Evolutionary conservation across 2,329 filamentous ascomycete species (phyloP).

Genomic region (Diaporthe sp.): DNA sequence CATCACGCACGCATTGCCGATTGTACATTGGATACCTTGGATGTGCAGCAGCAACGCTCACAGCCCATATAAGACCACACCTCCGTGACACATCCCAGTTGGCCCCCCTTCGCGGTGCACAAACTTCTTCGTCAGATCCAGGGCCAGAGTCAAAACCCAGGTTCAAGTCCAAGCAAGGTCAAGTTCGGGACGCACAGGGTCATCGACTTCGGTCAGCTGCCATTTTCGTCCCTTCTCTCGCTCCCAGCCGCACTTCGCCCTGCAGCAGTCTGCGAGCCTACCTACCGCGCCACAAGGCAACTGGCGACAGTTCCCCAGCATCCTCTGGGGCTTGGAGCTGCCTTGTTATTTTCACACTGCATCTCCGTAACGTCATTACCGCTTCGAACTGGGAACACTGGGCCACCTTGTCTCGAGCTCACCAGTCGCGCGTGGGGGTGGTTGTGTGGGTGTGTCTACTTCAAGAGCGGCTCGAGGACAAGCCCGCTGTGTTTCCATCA

Average conservation of each 20-base stretch:
- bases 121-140: slow-evolving; percentile 7
- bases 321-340: neutral
- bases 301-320: neutral
- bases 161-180: neutral
- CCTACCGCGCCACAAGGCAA: neutral
- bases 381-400: neutral
- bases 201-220: slow-evolving; percentile 22
- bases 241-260: slow-evolving; percentile 14
- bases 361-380: neutral
- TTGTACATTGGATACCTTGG: slow-evolving; percentile 14
- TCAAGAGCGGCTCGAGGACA: slow-evolving; percentile 16
- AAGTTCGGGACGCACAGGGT: slow-evolving; percentile 14
- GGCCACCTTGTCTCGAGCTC: neutral
- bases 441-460: neutral
- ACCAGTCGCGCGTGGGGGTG: slow-evolving; percentile 8
- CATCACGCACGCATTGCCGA: slow-evolving; percentile 26
- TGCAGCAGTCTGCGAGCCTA: slow-evolving; percentile 5
- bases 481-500: slow-evolving; percentile 18
- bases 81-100: slow-evolving; percentile 20
- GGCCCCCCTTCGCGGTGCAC: neutral
- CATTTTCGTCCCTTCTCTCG: neutral
- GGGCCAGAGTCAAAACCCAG: neutral
- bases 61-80: slow-evolving; percentile 23
- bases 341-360: neutral
- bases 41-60: slow-evolving; percentile 25